A percentile compares a stretch with the other conserved stretches of the same genome.
Evolutionary conservation across 2,329 filamentous ascomycete genomes (phyloP).

Genomic region (Fusarium vanettenii): DNA sequence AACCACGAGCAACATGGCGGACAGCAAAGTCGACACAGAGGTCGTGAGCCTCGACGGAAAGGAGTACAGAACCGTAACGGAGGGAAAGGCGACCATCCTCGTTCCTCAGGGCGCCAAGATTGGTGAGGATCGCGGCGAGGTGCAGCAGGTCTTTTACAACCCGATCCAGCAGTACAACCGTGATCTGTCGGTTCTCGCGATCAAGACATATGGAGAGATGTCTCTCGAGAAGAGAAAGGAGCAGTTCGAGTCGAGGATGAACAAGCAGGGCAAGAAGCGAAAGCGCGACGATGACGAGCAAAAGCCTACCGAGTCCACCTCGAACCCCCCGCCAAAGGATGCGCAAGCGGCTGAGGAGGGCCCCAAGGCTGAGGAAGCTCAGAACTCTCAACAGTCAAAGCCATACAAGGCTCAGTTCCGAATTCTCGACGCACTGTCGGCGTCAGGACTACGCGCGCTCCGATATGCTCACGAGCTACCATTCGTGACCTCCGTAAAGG

Average conservation of each 20-base stretch:
- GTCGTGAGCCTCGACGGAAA: conserved; percentile 55
- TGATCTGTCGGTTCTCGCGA: conserved; percentile 91
- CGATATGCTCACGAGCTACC: conserved; percentile 94
- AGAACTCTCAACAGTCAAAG: conserved; percentile 40
- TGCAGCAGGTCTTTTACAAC: conserved; percentile 95
- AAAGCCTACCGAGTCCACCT: conserved; percentile 22
- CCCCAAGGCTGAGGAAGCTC: conserved; percentile 14
- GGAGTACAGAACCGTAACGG: conserved; percentile 63
- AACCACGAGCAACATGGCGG: conserved; percentile 37
- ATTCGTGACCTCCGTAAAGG: conserved; percentile 82
- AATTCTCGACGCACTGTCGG: conserved; percentile 95
- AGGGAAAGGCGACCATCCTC: conserved; percentile 68
- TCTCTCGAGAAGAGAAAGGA: conserved; percentile 58
- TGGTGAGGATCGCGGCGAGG: conserved; percentile 66
- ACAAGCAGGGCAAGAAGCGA: conserved; percentile 58
- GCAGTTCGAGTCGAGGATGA: conserved; percentile 55
- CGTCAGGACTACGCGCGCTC: conserved; percentile 89
- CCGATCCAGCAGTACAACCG: conserved; percentile 99
- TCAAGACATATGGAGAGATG: conserved; percentile 87
- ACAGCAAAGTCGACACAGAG: conserved; percentile 29
- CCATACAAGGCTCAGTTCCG: conserved; percentile 67
- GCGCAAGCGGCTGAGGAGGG: conserved; percentile 28
- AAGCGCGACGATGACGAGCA: conserved; percentile 56
- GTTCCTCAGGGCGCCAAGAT: conserved; percentile 60
- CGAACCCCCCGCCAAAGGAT: conserved; percentile 17